Evolutionary conservation across 768 basidiomycete genomes (phyloP).

Genomic region (Grammothele lineata): DNA sequence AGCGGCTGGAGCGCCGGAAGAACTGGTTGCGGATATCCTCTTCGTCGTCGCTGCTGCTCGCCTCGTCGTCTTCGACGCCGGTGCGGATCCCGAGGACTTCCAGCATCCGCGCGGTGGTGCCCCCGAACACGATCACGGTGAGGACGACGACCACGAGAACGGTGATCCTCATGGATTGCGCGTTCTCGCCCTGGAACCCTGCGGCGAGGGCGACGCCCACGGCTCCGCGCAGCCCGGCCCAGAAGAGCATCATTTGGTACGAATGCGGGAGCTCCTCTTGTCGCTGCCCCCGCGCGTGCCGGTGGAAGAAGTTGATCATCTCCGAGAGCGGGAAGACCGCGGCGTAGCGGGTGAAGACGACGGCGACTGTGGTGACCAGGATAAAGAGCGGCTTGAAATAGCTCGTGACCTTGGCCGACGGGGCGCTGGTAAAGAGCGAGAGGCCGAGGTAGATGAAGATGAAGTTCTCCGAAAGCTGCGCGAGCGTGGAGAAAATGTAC

Average conservation of each 20-base stretch:
- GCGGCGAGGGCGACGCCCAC: conserved; percentile 97
- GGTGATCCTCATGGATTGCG: conserved; percentile 85
- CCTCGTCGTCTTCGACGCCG: conserved; percentile 91
- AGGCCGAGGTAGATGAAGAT: conserved; percentile 99
- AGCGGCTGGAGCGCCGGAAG: conserved; percentile 29
- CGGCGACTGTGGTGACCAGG: conserved; percentile 83
- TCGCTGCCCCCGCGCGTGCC: conserved; percentile 79
- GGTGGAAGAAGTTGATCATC: conserved; percentile 89
- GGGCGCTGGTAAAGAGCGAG: conserved; percentile 88
- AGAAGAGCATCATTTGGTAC: conserved; percentile 99
- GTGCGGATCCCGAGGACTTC: conserved; percentile 95
- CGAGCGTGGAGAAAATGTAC: conserved; percentile 92
- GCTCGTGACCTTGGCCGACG: conserved; percentile 69
- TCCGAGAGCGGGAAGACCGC: conserved; percentile 96
- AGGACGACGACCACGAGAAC: conserved; percentile 94
- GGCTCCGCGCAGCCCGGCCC: conserved; percentile 95
- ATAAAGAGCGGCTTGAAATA: conserved; percentile 97
- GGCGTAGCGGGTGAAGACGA: conserved; percentile 91
- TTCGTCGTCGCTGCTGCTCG: conserved; percentile 46
- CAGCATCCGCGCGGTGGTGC: conserved; percentile 95
- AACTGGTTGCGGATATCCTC: conserved; percentile 34
- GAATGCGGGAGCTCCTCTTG: conserved; percentile 92
- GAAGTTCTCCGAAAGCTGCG: conserved; percentile 96
- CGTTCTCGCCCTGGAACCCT: conserved; percentile 92
- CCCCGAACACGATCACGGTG: conserved; percentile 92